phyloP scores from a whole-genome alignment of 1,284 basidiomycete species.

The Albatrellus sp. region DNA sequence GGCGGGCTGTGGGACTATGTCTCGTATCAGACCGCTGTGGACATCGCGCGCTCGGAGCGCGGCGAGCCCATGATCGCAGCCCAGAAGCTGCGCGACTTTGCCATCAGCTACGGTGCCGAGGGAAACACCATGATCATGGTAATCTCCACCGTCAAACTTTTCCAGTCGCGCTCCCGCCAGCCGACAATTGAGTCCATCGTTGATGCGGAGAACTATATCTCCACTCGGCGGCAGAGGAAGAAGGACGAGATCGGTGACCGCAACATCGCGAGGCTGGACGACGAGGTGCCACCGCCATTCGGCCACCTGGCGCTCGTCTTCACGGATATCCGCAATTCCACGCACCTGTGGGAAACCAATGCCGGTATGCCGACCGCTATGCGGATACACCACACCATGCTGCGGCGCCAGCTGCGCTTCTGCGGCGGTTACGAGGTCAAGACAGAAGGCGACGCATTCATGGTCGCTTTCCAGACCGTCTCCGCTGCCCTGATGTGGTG shows the following conservation, averaged over 20 bases:
- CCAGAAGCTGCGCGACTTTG: conserved; percentile 93
- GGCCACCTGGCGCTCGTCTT: conserved; percentile 94
- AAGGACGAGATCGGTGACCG: conserved; percentile 41
- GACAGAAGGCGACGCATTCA: conserved; percentile 98
- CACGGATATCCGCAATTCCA: conserved; percentile 97
- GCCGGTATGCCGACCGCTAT: conserved; percentile 94
- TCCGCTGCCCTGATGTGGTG: conserved; percentile 88
- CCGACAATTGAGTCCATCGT: conserved; percentile 31
- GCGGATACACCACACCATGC: conserved; percentile 80
- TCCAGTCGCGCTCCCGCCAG: conserved; percentile 36
- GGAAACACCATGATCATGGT: conserved; percentile 99
- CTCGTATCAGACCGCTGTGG: conserved; percentile 92
- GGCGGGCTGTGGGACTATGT: conserved; percentile 90
- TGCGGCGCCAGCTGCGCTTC: conserved; percentile 78
- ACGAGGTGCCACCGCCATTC: conserved; percentile 78
- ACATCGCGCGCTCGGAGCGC: conserved; percentile 81
- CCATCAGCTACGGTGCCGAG: conserved; percentile 93
- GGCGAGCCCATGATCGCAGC: conserved; percentile 94
- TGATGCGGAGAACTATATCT: conserved; percentile 26
- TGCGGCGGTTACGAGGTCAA: conserved; percentile 99
- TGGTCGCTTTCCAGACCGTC: conserved; percentile 93
- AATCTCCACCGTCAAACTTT: conserved; percentile 74
- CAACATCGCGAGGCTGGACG: conserved; percentile 50
- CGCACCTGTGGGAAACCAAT: conserved; percentile 94
- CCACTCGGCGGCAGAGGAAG: conserved; percentile 18